Conservation (phyloP, 192 early-diverging fungal genomes). For the Cladochytrium replicatum region DNA sequence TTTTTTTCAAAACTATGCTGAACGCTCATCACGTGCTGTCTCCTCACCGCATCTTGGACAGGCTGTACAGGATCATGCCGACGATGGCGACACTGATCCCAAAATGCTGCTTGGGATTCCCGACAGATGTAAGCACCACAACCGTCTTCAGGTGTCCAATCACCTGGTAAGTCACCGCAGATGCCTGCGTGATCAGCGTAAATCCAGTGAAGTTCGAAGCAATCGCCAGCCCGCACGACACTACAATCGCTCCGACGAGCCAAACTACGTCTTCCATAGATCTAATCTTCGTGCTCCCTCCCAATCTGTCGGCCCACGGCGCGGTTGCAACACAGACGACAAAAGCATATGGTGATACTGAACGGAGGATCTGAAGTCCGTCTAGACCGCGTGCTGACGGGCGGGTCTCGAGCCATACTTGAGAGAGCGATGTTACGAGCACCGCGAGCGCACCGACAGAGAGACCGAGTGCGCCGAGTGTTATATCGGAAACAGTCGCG, state of each 20-base stretch:
- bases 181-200: slow-evolving; percentile 12
- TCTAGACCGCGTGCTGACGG: slow-evolving; percentile 5
- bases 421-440: slow-evolving; percentile 1
- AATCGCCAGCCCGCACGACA: slow-evolving; percentile 2
- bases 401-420: slow-evolving; percentile 6
- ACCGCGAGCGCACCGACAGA: slow-evolving; percentile 7
- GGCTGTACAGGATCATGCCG: slow-evolving; percentile 11
- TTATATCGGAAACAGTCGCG: neutral
- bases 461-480: neutral
- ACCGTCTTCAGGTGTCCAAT: slow-evolving; percentile 16
- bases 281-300: neutral
- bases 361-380: slow-evolving; percentile 8
- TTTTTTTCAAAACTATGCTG: no score
- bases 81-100: slow-evolving; percentile 12
- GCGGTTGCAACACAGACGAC: slow-evolving; percentile 5
- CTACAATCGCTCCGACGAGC: slow-evolving; percentile 10
- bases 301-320: no score
- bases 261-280: neutral
- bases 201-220: slow-evolving; percentile 7
- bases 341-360: slow-evolving; percentile 6
- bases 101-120: no score
- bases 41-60: slow-evolving; percentile 13
- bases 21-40: no score
- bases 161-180: slow-evolving; percentile 14
- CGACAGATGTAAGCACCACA: slow-evolving; percentile 4